Evolutionary conservation across 768 basidiomycete species (phyloP).

Genomic region (Macrocybe gigantea): DNA sequence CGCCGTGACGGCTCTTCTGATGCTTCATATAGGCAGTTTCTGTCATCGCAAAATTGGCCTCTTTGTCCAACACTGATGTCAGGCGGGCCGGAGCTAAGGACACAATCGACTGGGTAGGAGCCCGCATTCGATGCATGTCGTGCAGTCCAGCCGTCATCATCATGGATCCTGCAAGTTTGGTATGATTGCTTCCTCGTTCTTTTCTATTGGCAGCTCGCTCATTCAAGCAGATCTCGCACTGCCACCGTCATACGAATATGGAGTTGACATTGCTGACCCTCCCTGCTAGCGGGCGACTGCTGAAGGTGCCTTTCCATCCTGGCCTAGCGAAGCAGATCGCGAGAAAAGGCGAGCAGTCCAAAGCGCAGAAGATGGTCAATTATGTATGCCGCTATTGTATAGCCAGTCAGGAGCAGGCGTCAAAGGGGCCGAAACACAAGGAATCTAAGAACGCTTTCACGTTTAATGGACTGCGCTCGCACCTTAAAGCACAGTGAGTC

Average conservation of each 20-base stretch:
- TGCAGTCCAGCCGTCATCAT: constrained; percentile 40
- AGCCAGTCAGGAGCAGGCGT: background rate
- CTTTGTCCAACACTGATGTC: constrained; percentile 20
- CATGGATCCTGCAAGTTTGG: constrained; percentile 43
- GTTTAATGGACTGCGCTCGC: constrained; percentile 57
- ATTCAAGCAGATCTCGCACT: constrained; percentile 50
- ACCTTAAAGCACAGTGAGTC: constrained; percentile 28
- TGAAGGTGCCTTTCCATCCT: constrained; percentile 5
- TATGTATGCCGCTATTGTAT: constrained; percentile 55
- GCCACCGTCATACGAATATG: constrained; percentile 57
- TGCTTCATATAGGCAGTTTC: constrained; percentile 36
- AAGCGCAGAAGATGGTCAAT: constrained; percentile 25
- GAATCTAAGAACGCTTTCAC: constrained; percentile 20
- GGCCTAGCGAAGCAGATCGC: constrained; percentile 17
- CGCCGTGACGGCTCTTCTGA: background rate
- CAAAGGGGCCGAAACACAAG: background rate
- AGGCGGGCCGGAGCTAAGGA: constrained; percentile 16
- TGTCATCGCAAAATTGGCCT: constrained; percentile 32
- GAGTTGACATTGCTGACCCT: constrained; percentile 22
- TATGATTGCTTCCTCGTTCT: constrained; percentile 18
- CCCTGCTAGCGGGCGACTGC: too few species aligned
- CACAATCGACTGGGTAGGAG: constrained; percentile 5
- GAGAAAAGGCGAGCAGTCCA: constrained; percentile 6
- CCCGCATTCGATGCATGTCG: constrained; percentile 38
- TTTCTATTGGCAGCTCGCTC: background rate